Evolutionary conservation across 169 alveolate genomes (phyloP), one percentile per base, ranked within the genome.

Genomic region (Cryptosporidium sp.): DNA sequence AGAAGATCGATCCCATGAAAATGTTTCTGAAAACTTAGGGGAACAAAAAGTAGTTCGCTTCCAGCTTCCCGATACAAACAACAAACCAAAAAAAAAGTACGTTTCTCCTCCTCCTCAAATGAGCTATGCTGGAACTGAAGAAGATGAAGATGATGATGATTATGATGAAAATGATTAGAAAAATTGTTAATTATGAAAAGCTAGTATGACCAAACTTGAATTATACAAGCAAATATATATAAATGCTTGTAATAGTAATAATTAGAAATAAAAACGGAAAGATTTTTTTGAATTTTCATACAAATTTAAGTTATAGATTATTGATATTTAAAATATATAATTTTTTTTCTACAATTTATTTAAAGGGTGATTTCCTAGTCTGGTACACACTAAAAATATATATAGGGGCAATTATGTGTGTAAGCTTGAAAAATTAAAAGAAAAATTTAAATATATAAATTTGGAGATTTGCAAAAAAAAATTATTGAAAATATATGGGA

Each of bases 101-200:
- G 61, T 56, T 73, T 73, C 86, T n/a, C 86, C 86, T 4, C 86
- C 86, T 51, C 86, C 86, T 44, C 69, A 60, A n/a, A 51, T 2
- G 7, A n/a, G 6, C 33, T 7, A 37, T 4, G 23, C 3, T 0
- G 51, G 5, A n/a, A 14, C 23, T 4, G 72, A 65, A 21, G 52
- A 35, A 10, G 72, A 44, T 5, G 67, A 23, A 7, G 33, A 51
- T 21, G 33, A 68, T 5, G 75, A 37, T 12, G 21, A 35, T 39
- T 18, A 69, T 35, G 51, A n/a, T 69, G 80, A 68, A 14, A 16
- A 42, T 39, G 23, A 48, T 48, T 16, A 48, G 18, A 48, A 48
- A 48, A 48, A 14, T 3, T 16, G 2, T 16, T 48, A 14, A 0
- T 14, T 14, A 0, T 14, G 23, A 14, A 48, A 2, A 31, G 12